These are phyloP conservation scores for Xylaria sp. DNA, from an alignment of 2,329 filamentous ascomycete genomes.

Conservation along the genomic window DNA sequence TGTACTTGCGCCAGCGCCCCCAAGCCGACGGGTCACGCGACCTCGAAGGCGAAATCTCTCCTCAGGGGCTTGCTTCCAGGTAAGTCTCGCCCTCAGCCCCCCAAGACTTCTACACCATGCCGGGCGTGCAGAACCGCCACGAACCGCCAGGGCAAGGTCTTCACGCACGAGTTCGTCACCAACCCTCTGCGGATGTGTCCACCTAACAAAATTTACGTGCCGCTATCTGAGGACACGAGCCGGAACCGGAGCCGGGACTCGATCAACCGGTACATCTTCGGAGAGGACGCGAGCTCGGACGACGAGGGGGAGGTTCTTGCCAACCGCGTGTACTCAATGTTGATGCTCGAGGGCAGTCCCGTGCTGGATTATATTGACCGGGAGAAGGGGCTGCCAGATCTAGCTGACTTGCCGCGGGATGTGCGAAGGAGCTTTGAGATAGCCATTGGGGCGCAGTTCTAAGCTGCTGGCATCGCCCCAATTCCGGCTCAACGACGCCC, in stretches of 20 bases:
- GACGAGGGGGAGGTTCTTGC: not conserved
- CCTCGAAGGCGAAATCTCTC: not conserved
- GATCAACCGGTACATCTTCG: conserved; percentile 13
- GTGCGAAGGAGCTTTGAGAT: not conserved
- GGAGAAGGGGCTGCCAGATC: not conserved
- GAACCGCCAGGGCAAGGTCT: not conserved
- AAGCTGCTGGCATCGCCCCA: too few relatives aligned
- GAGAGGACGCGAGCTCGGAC: not conserved
- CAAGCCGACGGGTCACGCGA: not conserved
- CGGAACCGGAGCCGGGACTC: not conserved
- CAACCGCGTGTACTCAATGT: not conserved
- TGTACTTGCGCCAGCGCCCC: not conserved
- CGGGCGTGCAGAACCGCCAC: not conserved
- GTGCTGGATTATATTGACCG: conserved; percentile 2
- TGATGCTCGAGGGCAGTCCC: conserved; percentile 11
- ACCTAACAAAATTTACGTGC: not conserved
- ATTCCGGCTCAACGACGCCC: not conserved
- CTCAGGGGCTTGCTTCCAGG: not conserved
- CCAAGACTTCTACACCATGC: not conserved
- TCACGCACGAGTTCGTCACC: not conserved
- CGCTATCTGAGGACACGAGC: not conserved
- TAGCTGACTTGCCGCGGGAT: not conserved
- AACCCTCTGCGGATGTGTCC: not conserved
- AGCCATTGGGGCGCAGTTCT: not conserved
- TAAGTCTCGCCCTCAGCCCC: not conserved